phyloP scores from a whole-genome alignment of 805 yeast species.

The Teunomyces barrocoloradensis region DNA sequence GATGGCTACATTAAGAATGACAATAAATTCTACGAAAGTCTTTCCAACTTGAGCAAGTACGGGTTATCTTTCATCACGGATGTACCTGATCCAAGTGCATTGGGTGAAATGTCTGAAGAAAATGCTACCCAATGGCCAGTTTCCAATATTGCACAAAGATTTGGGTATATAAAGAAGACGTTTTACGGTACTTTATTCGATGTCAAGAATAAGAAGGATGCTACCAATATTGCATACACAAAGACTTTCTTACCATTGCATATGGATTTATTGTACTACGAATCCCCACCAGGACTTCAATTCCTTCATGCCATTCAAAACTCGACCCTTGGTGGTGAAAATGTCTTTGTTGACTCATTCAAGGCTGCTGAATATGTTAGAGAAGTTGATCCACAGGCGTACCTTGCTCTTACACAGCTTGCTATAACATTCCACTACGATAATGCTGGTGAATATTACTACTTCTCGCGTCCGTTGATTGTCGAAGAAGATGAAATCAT shows the following conservation, averaged over 20 bases:
- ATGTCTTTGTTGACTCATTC: conserved; percentile 67
- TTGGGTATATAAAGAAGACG: conserved; percentile 69
- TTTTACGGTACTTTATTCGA: conserved; percentile 73
- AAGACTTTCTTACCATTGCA: conserved; percentile 64
- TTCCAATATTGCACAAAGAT: conserved; percentile 41
- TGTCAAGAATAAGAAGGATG: conserved; percentile 48
- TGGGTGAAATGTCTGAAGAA: conserved; percentile 35
- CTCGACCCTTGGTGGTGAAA: conserved; percentile 63
- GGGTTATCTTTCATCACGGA: conserved; percentile 58
- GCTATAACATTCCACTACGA: conserved; percentile 71
- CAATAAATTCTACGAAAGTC: conserved; percentile 32
- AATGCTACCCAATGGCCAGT: conserved; percentile 43
- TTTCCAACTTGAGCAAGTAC: conserved; percentile 48
- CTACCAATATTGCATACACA: conserved; percentile 71
- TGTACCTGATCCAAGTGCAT: conserved; percentile 43
- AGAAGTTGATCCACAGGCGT: conserved; percentile 58
- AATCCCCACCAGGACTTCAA: conserved; percentile 80
- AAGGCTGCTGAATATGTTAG: conserved; percentile 58
- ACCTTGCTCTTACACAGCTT: conserved; percentile 55
- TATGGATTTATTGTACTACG: conserved; percentile 74
- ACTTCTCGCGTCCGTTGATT: conserved; percentile 58
- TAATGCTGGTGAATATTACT: conserved; percentile 60
- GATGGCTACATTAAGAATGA: conserved; percentile 33
- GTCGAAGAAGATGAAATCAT: conserved; percentile 44
- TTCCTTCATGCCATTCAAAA: conserved; percentile 59